Evolutionary conservation across 495 filamentous ascomycete genomes (phyloP).

Genomic region (Usnea hakonensis): DNA sequence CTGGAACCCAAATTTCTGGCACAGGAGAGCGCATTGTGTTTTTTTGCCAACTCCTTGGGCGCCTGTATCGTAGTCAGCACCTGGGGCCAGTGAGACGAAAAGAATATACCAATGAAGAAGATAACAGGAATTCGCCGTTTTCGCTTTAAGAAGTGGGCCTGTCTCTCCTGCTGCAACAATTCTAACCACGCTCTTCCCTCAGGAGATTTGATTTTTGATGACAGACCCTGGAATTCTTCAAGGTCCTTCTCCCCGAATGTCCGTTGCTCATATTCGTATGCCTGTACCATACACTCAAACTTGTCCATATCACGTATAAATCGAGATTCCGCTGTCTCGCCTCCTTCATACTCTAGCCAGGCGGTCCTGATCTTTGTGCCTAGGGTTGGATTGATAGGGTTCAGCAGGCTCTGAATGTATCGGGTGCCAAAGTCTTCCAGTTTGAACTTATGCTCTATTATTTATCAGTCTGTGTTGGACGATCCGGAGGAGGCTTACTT

Average conservation of each 20-base stretch:
- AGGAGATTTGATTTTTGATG: neutral
- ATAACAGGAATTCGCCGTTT: no score
- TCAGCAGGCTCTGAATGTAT: neutral
- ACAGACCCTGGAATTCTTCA: neutral
- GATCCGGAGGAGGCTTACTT: neutral
- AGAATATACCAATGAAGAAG: no score
- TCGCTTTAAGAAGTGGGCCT: no score
- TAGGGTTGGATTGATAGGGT: neutral
- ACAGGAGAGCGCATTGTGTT: no score
- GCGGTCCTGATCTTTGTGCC: neutral
- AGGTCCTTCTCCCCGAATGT: neutral
- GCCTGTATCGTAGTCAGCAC: no score
- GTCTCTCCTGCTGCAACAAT: no score
- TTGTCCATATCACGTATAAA: neutral
- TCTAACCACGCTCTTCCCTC: no score
- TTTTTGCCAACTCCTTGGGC: no score
- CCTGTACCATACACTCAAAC: neutral
- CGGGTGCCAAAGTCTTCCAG: neutral
- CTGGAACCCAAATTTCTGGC: no score
- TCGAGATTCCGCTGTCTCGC: neutral
- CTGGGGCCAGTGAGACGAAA: no score
- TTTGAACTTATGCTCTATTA: neutral
- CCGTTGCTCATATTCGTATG: neutral
- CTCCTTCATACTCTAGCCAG: neutral
- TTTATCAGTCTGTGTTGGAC: neutral